These are phyloP conservation scores for Gossypium longicalyx DNA, from an alignment of 345 rosid genomes.

Conservation along the genomic window DNA sequence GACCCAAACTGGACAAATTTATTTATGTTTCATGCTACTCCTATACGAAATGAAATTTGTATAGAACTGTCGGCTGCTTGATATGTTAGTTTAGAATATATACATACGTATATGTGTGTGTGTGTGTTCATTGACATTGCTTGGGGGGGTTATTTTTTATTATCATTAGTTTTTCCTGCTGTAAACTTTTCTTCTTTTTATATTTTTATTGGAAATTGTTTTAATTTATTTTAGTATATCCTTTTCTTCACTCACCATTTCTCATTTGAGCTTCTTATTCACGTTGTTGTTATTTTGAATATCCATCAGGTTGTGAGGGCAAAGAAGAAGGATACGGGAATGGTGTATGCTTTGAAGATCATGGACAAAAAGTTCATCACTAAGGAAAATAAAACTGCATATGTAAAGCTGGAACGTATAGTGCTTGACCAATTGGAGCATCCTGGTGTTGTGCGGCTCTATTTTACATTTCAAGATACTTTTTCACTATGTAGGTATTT, in stretches of 20 bases:
- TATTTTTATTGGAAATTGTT: background rate
- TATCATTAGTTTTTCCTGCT: background rate
- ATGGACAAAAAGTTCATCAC: constrained; percentile 99
- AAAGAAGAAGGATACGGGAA: constrained; percentile 83
- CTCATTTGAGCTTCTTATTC: constrained; percentile 5
- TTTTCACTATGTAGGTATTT: constrained; percentile 76
- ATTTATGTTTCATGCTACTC: background rate
- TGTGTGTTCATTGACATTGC: background rate
- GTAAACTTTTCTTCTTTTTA: background rate
- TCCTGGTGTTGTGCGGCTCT: constrained; percentile 88
- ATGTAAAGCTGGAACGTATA: constrained; percentile 92
- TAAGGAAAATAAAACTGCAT: constrained; percentile 95
- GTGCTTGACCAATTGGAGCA: constrained; percentile 98
- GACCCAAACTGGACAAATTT: background rate
- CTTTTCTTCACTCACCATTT: background rate
- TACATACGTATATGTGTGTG: too few relatives aligned
- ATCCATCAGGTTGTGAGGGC: constrained; percentile 85
- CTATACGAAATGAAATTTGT: background rate
- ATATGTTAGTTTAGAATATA: background rate
- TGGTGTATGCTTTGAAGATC: constrained; percentile 86
- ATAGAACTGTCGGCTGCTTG: background rate
- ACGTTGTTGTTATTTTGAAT: constrained; percentile 13
- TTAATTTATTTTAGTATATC: background rate
- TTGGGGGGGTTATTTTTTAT: background rate
- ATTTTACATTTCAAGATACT: constrained; percentile 87